Evolutionary conservation across 169 alveolate genomes (phyloP), one percentile per base, ranked within the genome.

Genomic region (Plasmodium gaboni): DNA sequence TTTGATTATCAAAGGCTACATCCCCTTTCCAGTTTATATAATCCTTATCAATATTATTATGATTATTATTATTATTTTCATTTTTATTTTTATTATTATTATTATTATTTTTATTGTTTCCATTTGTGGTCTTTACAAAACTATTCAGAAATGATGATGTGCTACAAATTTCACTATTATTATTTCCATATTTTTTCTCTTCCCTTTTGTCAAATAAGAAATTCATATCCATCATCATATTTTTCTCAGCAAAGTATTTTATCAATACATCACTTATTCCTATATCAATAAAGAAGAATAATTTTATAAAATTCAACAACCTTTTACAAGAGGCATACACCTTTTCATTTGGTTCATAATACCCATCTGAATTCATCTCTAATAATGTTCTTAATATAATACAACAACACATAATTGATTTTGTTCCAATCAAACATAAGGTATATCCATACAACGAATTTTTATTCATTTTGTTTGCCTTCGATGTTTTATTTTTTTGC

Each of bases 381-480:
- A 92, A 76, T 50, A 92, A 50, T 2, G 89, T 86, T 28, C 95
- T 73, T 60, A 92, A 73, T 19, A 88, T 55, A 59, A 85, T 73
- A 57, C 94, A 88, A 17, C 90, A 67, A 15, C 92, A 92, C 51
- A 89, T 87, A 10, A 92, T 46, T 5, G 95, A 87, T 61, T 92
- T 92, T 51, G 93, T 92, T 8, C 94, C 95, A 5, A 92, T 85
- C 7, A 91, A 65, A 50, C 91, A 51, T 24, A 85, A 61, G 42
- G 85, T 38, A 26, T 88, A 88, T 53, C 74, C 93, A 26, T 85
- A 85, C n/a, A 69, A 59, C 13, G 64, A 19, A 83, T 83, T 55
- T 69, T 53, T 70, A 15, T 61, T 19, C 19, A 50, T 50, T 38
- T 28, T 64, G 28, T 64, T 68, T 65, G 22, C 22, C n/a, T 38